Conservation (phyloP, 305 asterid genomes). For the Solanum aculeatissimum region DNA sequence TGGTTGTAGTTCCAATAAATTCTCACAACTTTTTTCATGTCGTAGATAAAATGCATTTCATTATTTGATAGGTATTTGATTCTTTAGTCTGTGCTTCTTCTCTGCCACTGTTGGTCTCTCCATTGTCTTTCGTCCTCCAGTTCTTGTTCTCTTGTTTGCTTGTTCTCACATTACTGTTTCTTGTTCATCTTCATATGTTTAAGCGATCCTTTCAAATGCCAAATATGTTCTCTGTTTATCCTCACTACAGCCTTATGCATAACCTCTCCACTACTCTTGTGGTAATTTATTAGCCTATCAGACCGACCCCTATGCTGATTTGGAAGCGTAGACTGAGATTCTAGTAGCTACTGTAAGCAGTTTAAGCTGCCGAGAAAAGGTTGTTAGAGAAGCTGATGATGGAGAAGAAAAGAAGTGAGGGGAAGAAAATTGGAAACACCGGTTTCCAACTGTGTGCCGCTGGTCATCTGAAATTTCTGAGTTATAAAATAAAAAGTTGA, state of each 20-base stretch:
- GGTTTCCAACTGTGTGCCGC: not conserved
- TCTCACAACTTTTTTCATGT: not conserved
- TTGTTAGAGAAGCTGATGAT: not conserved
- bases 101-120: not conserved
- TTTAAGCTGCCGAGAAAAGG: not conserved
- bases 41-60: not conserved
- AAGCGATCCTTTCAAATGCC: not conserved
- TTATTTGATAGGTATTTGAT: not conserved
- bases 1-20: not conserved
- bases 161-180: not conserved
- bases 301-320: not conserved
- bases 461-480: not conserved
- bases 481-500: not conserved
- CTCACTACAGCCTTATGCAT: not conserved
- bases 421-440: not conserved
- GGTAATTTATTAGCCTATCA: not conserved
- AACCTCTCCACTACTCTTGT: not conserved
- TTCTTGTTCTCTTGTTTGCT: not conserved
- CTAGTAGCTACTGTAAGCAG: not conserved
- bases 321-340: not conserved
- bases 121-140: not conserved
- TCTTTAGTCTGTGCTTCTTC: not conserved
- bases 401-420: not conserved
- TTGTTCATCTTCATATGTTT: not conserved
- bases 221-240: not conserved